These are phyloP conservation scores for Penicillium silybi DNA, from an alignment of 495 filamentous ascomycete genomes.

Conservation along the genomic window DNA sequence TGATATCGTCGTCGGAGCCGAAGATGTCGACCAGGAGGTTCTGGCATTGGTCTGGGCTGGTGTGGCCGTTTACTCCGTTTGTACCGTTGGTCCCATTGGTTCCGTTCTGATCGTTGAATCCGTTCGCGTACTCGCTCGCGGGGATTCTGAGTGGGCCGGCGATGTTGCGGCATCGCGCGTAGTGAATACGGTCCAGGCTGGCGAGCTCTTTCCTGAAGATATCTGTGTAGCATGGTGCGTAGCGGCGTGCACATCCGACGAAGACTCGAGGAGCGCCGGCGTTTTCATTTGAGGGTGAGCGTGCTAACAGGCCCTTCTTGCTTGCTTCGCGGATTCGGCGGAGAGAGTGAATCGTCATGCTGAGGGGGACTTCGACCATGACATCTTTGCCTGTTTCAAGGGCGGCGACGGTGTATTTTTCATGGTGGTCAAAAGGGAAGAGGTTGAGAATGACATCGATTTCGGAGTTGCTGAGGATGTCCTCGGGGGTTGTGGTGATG, in stretches of 20 bases:
- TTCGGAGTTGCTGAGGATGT: constrained; percentile 17
- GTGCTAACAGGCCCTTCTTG: constrained; percentile 10
- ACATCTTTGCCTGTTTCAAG: constrained; percentile 49
- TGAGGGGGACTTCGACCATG: constrained; percentile 54
- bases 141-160: constrained; percentile 33
- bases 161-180: constrained; percentile 53
- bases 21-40: constrained; percentile 30
- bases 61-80: not conserved
- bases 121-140: not conserved
- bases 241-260: constrained; percentile 53
- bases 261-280: constrained; percentile 38
- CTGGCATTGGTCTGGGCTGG: constrained; percentile 7
- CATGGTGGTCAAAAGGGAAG: constrained; percentile 50
- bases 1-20: constrained; percentile 27
- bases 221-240: constrained; percentile 48
- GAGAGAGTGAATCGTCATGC: constrained; percentile 37
- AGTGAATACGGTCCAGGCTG: constrained; percentile 42
- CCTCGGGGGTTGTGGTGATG: constrained; percentile 8
- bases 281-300: not conserved
- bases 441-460: constrained; percentile 52
- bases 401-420: constrained; percentile 43
- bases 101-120: not conserved
- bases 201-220: constrained; percentile 46
- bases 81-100: not conserved
- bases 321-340: constrained; percentile 39